phyloP scores from a whole-genome alignment of 2,329 filamentous ascomycete species.

The Botrytis tulipae region DNA sequence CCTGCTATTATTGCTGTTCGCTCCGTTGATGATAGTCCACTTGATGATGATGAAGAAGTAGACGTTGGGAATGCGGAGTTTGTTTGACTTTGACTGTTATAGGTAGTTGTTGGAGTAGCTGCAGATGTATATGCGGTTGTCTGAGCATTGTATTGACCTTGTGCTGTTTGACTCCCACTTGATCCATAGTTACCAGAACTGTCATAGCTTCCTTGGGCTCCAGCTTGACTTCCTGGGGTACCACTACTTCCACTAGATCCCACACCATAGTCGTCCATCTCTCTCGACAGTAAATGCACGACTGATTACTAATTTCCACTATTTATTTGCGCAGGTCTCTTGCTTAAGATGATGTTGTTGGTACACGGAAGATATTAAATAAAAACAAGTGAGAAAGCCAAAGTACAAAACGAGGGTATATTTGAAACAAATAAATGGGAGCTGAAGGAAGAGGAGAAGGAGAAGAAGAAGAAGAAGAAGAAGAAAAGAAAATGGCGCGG shows the following conservation, averaged over 20 bases:
- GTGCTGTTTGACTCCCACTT: neutral
- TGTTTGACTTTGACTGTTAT: constrained; percentile 18
- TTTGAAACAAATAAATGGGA: neutral
- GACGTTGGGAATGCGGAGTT: constrained; percentile 11
- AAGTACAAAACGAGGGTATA: constrained; percentile 14
- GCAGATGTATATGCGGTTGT: constrained; percentile 20
- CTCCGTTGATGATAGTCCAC: constrained; percentile 11
- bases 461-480: neutral
- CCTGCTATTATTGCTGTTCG: constrained; percentile 27
- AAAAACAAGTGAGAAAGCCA: neutral
- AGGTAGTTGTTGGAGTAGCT: constrained; percentile 18
- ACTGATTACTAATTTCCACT: neutral
- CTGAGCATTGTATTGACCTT: neutral
- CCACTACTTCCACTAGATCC: neutral
- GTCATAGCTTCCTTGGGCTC: neutral
- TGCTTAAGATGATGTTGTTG: neutral
- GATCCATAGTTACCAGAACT: neutral
- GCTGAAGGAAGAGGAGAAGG: neutral
- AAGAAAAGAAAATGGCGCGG: neutral
- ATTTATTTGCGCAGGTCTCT: neutral
- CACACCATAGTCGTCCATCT: constrained; percentile 5
- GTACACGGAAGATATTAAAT: neutral
- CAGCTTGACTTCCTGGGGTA: neutral
- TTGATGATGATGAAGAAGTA: constrained; percentile 9
- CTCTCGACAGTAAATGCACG: neutral